phyloP scores from a whole-genome alignment of 1,139 yeast genomes.

The Yamadazyma kanchanaburiensis region DNA sequence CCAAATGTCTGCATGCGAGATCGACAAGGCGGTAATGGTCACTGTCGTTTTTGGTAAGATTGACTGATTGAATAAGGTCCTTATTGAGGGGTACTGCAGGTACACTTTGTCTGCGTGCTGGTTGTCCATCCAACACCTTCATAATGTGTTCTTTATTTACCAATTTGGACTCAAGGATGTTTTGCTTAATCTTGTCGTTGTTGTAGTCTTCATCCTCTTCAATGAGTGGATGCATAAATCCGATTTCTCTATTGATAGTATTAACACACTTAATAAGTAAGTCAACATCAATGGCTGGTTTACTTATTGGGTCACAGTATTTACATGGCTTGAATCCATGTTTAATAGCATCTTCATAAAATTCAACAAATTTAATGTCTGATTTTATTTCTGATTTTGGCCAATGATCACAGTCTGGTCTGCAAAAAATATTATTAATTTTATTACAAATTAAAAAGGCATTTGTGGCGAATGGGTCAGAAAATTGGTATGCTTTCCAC shows the following conservation, averaged over 20 bases:
- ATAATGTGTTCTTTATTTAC: slow-evolving; percentile 25
- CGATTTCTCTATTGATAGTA: slow-evolving; percentile 53
- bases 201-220: slow-evolving; percentile 46
- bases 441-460: slow-evolving; percentile 52
- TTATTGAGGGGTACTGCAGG: slow-evolving; percentile 19
- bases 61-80: slow-evolving; percentile 15
- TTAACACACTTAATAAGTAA: slow-evolving; percentile 57
- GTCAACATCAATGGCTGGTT: slow-evolving; percentile 47
- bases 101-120: slow-evolving; percentile 21
- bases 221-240: slow-evolving; percentile 50
- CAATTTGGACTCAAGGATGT: slow-evolving; percentile 30
- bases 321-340: slow-evolving; percentile 52
- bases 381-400: slow-evolving; percentile 41
- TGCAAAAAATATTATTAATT: slow-evolving; percentile 43
- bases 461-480: slow-evolving; percentile 65
- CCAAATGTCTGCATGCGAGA: slow-evolving; percentile 81
- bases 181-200: slow-evolving; percentile 36
- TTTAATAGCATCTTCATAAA: slow-evolving; percentile 39
- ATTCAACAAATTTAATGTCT: slow-evolving; percentile 43
- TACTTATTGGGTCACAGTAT: slow-evolving; percentile 44
- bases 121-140: slow-evolving; percentile 16
- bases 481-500: slow-evolving; percentile 66
- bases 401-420: slow-evolving; percentile 66
- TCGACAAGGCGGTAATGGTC: slow-evolving; percentile 73
- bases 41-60: slow-evolving; percentile 53